Conservation (phyloP, 306 rosid genomes). For the Coriaria nepalensis region DNA sequence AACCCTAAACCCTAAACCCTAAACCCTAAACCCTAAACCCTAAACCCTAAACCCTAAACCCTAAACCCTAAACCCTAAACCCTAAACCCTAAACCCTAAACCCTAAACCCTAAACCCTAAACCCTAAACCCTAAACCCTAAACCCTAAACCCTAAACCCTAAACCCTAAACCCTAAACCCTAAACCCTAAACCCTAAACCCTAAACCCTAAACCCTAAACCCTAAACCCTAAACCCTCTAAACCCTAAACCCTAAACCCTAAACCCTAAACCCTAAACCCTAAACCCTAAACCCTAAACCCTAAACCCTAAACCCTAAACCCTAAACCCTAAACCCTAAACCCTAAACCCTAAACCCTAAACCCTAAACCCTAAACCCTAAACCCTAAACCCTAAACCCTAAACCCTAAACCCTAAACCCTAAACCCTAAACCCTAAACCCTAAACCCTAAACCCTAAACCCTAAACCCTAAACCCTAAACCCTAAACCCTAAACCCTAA, state of each 20-base stretch:
- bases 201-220: constrained; percentile 9
- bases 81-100: constrained; percentile 7
- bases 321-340: constrained; percentile 6
- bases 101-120: constrained; percentile 6
- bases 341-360: constrained; percentile 8
- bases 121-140: constrained; percentile 8
- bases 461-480: constrained; percentile 13
- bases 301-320: constrained; percentile 3
- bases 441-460: constrained; percentile 9
- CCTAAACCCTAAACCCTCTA: constrained; percentile 1
- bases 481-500: constrained; percentile 11
- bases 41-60: constrained; percentile 8
- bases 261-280: constrained; percentile 9
- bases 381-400: constrained; percentile 12
- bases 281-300: constrained; percentile 9
- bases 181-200: constrained; percentile 6
- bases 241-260: constrained; percentile 5
- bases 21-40: constrained; percentile 9
- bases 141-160: constrained; percentile 9
- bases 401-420: constrained; percentile 2
- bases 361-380: constrained; percentile 10
- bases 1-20: neutral
- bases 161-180: constrained; percentile 7
- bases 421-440: constrained; percentile 8
- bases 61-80: constrained; percentile 9